Conservation (phyloP, 495 filamentous ascomycete genomes). For the Trichoderma reesei region DNA sequence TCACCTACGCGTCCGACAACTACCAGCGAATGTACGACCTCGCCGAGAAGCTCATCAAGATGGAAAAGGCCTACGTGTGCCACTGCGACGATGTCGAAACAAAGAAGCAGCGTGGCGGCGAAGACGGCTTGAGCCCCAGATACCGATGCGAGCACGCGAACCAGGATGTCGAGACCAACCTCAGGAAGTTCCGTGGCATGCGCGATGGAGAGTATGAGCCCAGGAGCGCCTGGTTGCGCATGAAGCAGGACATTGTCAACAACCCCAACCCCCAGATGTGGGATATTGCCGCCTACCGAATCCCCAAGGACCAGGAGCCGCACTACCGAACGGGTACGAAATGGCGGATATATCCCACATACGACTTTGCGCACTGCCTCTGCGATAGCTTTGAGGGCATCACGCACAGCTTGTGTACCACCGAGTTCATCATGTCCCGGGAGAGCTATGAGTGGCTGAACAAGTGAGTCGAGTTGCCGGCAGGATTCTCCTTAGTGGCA, state of each 20-base stretch:
- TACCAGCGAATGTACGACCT: slow-evolving; percentile 82
- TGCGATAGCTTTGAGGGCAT: slow-evolving; percentile 83
- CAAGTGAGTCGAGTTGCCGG: slow-evolving; percentile 14
- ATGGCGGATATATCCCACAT: slow-evolving; percentile 84
- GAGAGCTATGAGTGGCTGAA: slow-evolving; percentile 86
- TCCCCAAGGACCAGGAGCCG: slow-evolving; percentile 45
- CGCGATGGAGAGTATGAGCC: slow-evolving; percentile 83
- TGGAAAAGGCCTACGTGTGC: slow-evolving; percentile 66
- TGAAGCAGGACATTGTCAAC: slow-evolving; percentile 66
- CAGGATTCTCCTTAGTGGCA: neutral
- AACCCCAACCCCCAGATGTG: slow-evolving; percentile 59
- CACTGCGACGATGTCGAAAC: slow-evolving; percentile 54
- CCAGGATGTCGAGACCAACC: slow-evolving; percentile 62
- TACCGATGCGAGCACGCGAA: slow-evolving; percentile 72
- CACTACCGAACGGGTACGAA: slow-evolving; percentile 65
- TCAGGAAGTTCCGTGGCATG: slow-evolving; percentile 83
- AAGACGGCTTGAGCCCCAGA: slow-evolving; percentile 53
- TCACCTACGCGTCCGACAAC: slow-evolving; percentile 74
- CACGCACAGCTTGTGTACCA: slow-evolving; percentile 82
- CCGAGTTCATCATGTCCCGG: slow-evolving; percentile 67
- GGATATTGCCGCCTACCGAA: slow-evolving; percentile 72
- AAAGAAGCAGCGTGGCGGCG: slow-evolving; percentile 75
- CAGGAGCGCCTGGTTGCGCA: slow-evolving; percentile 76
- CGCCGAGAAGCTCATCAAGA: slow-evolving; percentile 75
- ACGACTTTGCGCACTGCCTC: slow-evolving; percentile 86